Conservation (phyloP, 2,329 filamentous ascomycete species). For the Verticillium nubilum region DNA sequence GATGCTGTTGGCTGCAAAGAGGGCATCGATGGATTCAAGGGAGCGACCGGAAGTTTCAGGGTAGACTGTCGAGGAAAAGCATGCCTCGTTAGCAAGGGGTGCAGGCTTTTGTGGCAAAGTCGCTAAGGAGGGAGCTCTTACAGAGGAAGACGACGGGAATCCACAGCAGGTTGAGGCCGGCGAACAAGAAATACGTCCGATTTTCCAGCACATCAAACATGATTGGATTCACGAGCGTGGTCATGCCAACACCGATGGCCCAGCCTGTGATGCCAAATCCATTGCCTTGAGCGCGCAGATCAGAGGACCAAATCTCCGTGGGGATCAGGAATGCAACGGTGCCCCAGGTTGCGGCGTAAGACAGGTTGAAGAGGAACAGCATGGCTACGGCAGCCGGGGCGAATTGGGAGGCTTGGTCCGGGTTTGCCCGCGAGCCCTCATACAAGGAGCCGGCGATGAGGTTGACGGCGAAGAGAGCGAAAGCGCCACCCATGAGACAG, state of each 20-base stretch:
- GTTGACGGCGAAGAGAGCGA: slow-evolving; percentile 32
- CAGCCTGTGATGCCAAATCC: slow-evolving; percentile 54
- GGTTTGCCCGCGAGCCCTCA: slow-evolving; percentile 29
- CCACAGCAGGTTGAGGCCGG: slow-evolving; percentile 43
- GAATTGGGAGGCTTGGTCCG: slow-evolving; percentile 27
- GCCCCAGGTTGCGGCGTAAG: slow-evolving; percentile 45
- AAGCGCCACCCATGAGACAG: slow-evolving; percentile 33
- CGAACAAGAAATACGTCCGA: slow-evolving; percentile 47
- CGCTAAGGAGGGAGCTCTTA: slow-evolving; percentile 10
- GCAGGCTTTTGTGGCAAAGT: too few relatives aligned
- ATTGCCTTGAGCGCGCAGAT: slow-evolving; percentile 53
- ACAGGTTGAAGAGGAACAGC: slow-evolving; percentile 44
- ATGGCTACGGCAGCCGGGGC: slow-evolving; percentile 40
- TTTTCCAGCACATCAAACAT: slow-evolving; percentile 42
- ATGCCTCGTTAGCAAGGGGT: background rate
- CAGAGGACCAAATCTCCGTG: slow-evolving; percentile 52
- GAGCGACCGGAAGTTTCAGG: slow-evolving; percentile 38
- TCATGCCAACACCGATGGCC: slow-evolving; percentile 52
- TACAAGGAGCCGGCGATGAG: slow-evolving; percentile 36
- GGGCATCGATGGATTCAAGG: slow-evolving; percentile 42
- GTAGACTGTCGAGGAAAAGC: slow-evolving; percentile 24
- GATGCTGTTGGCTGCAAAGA: slow-evolving; percentile 41
- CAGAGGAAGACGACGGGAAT: slow-evolving; percentile 43
- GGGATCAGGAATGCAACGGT: slow-evolving; percentile 43
- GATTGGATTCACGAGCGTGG: slow-evolving; percentile 45